A percentile compares a stretch with the other conserved stretches of the same genome.
Evolutionary conservation across 225 moss, liverwort and hornwort genomes (phyloP).

Genomic region (Polytrichum formosum): DNA sequence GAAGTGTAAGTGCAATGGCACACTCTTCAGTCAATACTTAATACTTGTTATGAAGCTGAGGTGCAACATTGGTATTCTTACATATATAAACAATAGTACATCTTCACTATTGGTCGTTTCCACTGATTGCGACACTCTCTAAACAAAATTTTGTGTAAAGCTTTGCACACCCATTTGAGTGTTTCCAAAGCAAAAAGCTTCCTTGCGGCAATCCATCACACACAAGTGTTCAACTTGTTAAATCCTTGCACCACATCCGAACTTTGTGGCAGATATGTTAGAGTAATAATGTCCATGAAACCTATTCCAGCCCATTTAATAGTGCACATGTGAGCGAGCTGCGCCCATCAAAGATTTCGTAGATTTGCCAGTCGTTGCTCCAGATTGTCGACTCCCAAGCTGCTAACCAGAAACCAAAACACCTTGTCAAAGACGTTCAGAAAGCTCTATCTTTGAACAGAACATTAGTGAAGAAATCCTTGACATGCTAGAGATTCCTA

Average conservation of each 20-base stretch:
- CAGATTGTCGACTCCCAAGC: constrained; percentile 4
- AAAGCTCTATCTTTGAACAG: too few species aligned
- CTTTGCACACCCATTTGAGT: not conserved
- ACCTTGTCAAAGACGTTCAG: not conserved
- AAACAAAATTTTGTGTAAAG: not conserved
- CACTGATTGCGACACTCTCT: not conserved
- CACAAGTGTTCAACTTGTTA: too few species aligned
- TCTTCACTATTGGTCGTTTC: not conserved
- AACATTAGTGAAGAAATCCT: too few species aligned
- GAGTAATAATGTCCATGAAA: not conserved
- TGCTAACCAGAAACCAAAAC: not conserved
- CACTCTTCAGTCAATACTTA: not conserved
- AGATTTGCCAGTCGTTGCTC: constrained; percentile 9
- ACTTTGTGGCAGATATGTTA: too few species aligned
- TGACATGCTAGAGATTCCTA: too few species aligned
- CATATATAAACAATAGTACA: not conserved
- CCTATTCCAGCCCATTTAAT: not conserved
- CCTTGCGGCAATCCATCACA: too few species aligned
- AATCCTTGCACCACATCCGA: too few species aligned
- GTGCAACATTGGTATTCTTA: not conserved
- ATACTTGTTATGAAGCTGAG: too few species aligned
- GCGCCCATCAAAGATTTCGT: constrained; percentile 2
- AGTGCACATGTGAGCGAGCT: not conserved
- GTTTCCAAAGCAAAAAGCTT: too few species aligned
- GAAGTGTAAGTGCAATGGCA: not conserved